Percentiles rank a stretch among this genome's conserved stretches.
phyloP scores from a whole-genome alignment of 495 filamentous ascomycete species.

The Filosporella fistucella region DNA sequence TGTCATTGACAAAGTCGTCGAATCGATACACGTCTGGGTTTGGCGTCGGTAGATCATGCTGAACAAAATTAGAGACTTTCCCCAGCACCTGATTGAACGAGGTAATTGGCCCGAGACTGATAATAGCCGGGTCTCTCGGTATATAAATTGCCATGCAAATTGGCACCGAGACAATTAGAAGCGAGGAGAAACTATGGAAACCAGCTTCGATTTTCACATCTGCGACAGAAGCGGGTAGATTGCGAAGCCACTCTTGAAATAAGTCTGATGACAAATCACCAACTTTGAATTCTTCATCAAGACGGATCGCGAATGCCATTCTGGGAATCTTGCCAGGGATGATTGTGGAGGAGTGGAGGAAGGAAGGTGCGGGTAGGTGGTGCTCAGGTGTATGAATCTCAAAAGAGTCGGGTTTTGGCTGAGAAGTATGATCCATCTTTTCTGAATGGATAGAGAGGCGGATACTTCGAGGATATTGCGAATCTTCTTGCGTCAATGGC shows the following conservation, averaged over 20 bases:
- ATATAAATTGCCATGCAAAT: conserved; percentile 13
- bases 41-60: conserved; percentile 10
- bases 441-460: conserved; percentile 3
- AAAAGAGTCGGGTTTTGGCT: neutral
- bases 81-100: conserved; percentile 1
- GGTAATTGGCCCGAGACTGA: conserved; percentile 6
- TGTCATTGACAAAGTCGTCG: conserved; percentile 1
- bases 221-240: conserved; percentile 1
- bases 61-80: neutral
- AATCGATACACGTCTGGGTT: conserved; percentile 1
- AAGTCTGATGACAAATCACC: conserved; percentile 5
- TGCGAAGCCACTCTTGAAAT: conserved; percentile 5
- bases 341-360: neutral
- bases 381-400: neutral
- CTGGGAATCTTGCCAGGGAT: neutral
- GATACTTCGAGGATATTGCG: conserved; percentile 8
- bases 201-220: conserved; percentile 16
- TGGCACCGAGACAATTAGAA: conserved; percentile 15
- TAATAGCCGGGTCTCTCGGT: conserved; percentile 6
- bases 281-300: conserved; percentile 3
- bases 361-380: neutral
- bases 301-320: conserved; percentile 13
- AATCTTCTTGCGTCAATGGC: conserved; percentile 5
- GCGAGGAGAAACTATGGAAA: conserved; percentile 9
- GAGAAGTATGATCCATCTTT: neutral